Base-by-base conservation (phyloP, 352 stramenopile genomes). In the Globisporangium cylindrosporum region DNA sequence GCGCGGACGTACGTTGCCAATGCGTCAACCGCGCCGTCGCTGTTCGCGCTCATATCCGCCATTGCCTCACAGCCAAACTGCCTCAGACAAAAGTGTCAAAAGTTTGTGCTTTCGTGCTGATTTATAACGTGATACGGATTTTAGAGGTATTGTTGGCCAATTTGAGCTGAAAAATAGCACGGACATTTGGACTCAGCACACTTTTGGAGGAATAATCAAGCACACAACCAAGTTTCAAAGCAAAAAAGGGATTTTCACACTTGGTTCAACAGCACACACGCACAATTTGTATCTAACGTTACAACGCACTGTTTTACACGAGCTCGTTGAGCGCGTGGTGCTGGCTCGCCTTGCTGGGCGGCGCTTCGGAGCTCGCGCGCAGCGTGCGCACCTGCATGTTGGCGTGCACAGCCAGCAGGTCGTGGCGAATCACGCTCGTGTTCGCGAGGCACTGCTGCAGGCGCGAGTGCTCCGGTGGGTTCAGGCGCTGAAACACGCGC, bases 361-460 rank as follows among this genome's bases (percentile, higher is more conserved):
- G 9, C 22, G 38, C n/a, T 14, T 22, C 53, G 9, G 34, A 41
- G 54, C 24, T 62, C 54, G 63, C 64, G 20, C 64, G 64, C 46
- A 70, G n/a, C 22, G 64, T 60, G 55, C 64, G 64, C 57, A 61
- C 64, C 36, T 65, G 46, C 64, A 65, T 65, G 46, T 59, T 65
- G 22, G 64, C 64, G n/a, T 70, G 57, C 65, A 65, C 38, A 18
- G 65, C 65, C 29, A 70, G 65, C 65, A 70, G 57, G 46, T 70
- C 57, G 34, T 70, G 65, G 34, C 48, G 65, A 15, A 70, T 70
- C 32, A 66, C 57, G 6, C 43, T 65, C 5, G 64, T 46, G 20
- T 65, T 70, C 32, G 64, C 65, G 46, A 70, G 65, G 22, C 65
- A 66, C 48, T 70, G 65, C 65, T 70, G 56, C 43, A 64, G 29